Evolutionary conservation across 2,329 filamentous ascomycete species (phyloP), one percentile per base, ranked within the genome.

Genomic region (Trichoderma gracile): DNA sequence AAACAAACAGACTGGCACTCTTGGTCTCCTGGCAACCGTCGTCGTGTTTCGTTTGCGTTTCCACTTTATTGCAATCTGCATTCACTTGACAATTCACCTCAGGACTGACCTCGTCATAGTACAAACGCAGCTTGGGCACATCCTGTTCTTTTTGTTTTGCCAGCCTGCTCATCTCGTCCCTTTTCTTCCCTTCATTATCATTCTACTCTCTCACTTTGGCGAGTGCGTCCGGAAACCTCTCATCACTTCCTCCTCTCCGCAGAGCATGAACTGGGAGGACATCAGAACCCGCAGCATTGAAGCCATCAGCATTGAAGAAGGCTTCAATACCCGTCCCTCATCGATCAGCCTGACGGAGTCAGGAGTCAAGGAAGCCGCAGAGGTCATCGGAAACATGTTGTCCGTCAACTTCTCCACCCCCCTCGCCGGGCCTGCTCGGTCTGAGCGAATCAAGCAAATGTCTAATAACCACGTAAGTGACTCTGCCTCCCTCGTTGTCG

Each of bases 321-420:
- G 49, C 49, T 57, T 52, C 42, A 52, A 58, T 42, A 54, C 14
- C 49, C 59, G 46, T 55, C 9, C 23, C 47, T 23, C 47, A 19
- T 50, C 52, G 5, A 50, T 30, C 63, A 50, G 45, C 27, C 45
- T 30, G 15, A 38, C 52, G 15, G 19, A 23, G 14, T 50, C 42
- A 46, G 38, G 33, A 19, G 40, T 42, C 17, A 27, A 64, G 54
- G 42, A 45, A 15, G 30, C 43, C 30, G 42, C 53, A 5, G 14
- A 23, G 2, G 33, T 42, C 25, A 56, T 62, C 15, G 27, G 55
- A 33, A 71, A 65, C 27, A 78, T 77, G 76, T 66, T 78, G 47
- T 75, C 75, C 14, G 74, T 78, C 60, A 75, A 78, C 70, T 78
- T 78, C 58, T 74, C 74, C n/a, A 74, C 75, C 25, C 77, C 77